Conservation (phyloP, 163 green algal species). For the Chlorella variabilis region DNA sequence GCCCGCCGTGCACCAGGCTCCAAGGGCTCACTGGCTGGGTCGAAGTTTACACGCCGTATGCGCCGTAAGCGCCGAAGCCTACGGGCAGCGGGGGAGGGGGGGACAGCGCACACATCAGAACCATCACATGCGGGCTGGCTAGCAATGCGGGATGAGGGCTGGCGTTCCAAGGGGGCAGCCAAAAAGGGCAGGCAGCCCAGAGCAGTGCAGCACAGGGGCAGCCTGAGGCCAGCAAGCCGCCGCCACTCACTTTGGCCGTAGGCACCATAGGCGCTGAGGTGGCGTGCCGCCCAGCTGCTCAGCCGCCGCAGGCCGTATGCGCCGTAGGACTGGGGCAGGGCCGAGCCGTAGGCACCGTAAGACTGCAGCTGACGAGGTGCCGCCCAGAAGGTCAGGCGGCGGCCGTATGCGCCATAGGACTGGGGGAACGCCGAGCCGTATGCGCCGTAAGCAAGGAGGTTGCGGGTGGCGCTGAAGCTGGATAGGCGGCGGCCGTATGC, state of each 20-base stretch:
- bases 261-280: background rate
- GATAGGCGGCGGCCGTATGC: background rate
- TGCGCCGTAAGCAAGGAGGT: background rate
- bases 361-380: background rate
- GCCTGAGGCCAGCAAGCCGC: background rate
- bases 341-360: background rate
- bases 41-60: background rate
- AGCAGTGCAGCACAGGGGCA: background rate
- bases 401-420: background rate
- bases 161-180: background rate
- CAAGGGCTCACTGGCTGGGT: background rate
- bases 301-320: constrained; percentile 19
- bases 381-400: background rate
- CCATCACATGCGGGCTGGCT: no score
- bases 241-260: constrained; percentile 11
- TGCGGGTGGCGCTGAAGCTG: background rate
- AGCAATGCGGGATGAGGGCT: background rate
- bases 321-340: background rate
- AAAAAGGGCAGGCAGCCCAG: no score
- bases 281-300: background rate
- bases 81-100: background rate
- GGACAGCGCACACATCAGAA: no score
- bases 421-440: background rate
- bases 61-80: constrained; percentile 18
- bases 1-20: background rate